These are phyloP conservation scores for Coemansia sp. DNA, from an alignment of 192 early-diverging fungal species.

Conservation along the genomic window DNA sequence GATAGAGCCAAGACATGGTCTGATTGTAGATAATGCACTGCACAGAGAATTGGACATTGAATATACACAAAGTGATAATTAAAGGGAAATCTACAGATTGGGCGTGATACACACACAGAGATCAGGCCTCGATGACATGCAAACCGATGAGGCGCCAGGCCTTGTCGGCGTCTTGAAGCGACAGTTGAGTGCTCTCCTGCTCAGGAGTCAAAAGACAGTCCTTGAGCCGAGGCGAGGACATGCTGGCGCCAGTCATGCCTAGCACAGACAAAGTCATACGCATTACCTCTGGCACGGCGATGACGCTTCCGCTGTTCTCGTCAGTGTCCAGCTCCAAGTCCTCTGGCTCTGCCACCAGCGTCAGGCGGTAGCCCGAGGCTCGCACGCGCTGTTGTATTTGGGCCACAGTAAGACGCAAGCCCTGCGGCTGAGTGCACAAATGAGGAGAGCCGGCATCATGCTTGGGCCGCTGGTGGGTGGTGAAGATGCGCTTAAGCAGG, in stretches of 20 bases:
- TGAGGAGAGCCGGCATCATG: background rate
- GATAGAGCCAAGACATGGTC: background rate
- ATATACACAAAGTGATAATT: background rate
- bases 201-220: conserved; percentile 43
- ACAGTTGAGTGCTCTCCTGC: conserved; percentile 39
- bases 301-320: conserved; percentile 52
- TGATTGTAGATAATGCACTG: background rate
- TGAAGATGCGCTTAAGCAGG: conserved; percentile 48
- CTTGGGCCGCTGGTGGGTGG: conserved; percentile 51
- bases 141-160: conserved; percentile 54
- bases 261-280: conserved; percentile 55
- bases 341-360: conserved; percentile 44
- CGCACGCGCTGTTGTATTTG: conserved; percentile 54
- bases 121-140: conserved; percentile 47
- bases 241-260: conserved; percentile 28
- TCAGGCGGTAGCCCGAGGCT: conserved; percentile 44
- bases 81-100: conserved; percentile 5
- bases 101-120: background rate
- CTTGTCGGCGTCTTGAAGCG: conserved; percentile 39
- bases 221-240: conserved; percentile 12
- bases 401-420: conserved; percentile 31
- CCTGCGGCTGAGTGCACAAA: background rate
- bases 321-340: conserved; percentile 46
- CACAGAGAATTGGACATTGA: background rate
- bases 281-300: conserved; percentile 49